Conservation (phyloP, 768 basidiomycete species). For the Kwoniella dejecticola region DNA sequence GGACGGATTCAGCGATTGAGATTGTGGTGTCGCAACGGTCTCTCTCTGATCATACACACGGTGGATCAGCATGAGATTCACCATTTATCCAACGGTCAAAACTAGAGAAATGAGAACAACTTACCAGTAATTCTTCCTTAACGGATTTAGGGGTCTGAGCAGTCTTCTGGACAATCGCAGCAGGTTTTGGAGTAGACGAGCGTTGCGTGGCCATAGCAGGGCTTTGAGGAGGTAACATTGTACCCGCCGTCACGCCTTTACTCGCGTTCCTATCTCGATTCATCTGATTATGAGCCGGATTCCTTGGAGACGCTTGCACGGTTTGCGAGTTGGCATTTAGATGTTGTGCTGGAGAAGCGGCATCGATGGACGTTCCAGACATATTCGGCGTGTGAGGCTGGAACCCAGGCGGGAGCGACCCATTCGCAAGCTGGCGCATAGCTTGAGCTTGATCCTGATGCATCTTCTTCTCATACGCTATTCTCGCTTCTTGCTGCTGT, state of each 20-base stretch:
- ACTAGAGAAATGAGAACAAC: not conserved
- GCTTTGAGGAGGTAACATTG: constrained; percentile 50
- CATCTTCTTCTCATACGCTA: constrained; percentile 38
- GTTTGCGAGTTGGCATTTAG: not conserved
- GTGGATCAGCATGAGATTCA: not conserved
- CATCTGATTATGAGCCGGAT: constrained; percentile 27
- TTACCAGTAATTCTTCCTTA: constrained; percentile 31
- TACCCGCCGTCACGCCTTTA: constrained; percentile 32
- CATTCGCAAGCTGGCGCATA: constrained; percentile 25
- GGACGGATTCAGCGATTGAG: constrained; percentile 41
- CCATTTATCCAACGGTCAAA: not conserved
- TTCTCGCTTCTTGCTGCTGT: constrained; percentile 33
- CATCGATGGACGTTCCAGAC: constrained; percentile 30
- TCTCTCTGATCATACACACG: constrained; percentile 22
- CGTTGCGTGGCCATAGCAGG: constrained; percentile 29
- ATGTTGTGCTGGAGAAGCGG: constrained; percentile 39
- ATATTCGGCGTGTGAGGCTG: constrained; percentile 43
- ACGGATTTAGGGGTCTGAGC: constrained; percentile 37
- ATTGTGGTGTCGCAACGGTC: constrained; percentile 39
- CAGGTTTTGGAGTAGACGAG: constrained; percentile 28
- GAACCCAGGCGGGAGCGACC: constrained; percentile 18
- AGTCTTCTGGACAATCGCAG: constrained; percentile 15
- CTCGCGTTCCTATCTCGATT: constrained; percentile 39
- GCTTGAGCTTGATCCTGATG: constrained; percentile 38
- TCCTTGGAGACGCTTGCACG: constrained; percentile 35